Evolutionary conservation across 1,139 yeast genomes (phyloP), one percentile per base, ranked within the genome.

Genomic region (Yamadazyma pseudoaaseri): DNA sequence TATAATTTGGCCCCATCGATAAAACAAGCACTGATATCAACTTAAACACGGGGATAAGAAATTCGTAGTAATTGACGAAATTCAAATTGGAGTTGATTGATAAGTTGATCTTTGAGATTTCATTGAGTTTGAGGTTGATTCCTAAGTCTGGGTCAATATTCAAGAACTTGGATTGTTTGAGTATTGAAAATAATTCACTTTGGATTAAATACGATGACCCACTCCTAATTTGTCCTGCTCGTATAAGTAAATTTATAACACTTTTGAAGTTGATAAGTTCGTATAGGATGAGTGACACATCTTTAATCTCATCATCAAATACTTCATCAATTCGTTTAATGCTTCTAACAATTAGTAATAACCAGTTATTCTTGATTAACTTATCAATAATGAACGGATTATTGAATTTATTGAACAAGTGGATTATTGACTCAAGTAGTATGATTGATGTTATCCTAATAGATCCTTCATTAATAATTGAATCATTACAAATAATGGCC

Each of bases 101-200:
- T 31, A 79, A 54, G 16, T 76, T 63, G 27, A 58, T 60, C 20
- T 70, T 58, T 50, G 27, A 67, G 47, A 34, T 52, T 25, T 53
- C 64, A 20, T 56, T 57, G 26, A 67, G 50, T 18, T 47, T 51
- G 34, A 68, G 53, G 32, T 72, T 76, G 32, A 85, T 58, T 0
- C 95, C 96, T 30, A 86, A 64, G 51, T 87, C 96, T 0, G 95
- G 92, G 53, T 89, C 96, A 30, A 82, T 68, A 28, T 67, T 56
- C 34, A 87, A 61, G 46, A 86, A 75, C 21, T 64, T 62, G 30
- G 85, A 76, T 18, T 74, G 67, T 39, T 69, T 73, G 36, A 89
- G 67, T 1, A 79, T 68, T 20, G 78, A 70, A 54, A 87, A 82
- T 8, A 83, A 57, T 34, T 85, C 95, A 51, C 84, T 75, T 50